Evolutionary conservation across 768 basidiomycete species (phyloP).

Genomic region (Kwoniella dendrophila): DNA sequence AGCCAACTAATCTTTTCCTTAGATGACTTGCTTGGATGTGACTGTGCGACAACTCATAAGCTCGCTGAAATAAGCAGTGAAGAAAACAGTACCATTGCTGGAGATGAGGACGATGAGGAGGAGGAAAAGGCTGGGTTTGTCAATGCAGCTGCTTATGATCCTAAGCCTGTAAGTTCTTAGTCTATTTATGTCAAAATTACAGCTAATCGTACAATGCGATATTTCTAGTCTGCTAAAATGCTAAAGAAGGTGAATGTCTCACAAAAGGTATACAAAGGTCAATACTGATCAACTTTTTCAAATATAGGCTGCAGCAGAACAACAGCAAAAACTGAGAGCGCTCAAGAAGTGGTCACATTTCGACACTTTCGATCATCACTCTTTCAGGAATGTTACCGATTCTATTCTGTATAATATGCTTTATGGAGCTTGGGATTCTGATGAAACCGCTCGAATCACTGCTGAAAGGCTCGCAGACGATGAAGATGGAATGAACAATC

Average conservation of each 20-base stretch:
- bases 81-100: conserved; percentile 44
- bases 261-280: no score
- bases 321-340: conserved; percentile 52
- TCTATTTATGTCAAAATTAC: not conserved
- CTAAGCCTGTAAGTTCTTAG: conserved; percentile 45
- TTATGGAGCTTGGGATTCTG: conserved; percentile 27
- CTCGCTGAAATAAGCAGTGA: conserved; percentile 17
- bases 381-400: conserved; percentile 37
- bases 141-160: conserved; percentile 46
- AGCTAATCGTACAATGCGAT: conserved; percentile 1
- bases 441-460: not conserved
- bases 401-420: conserved; percentile 43
- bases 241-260: conserved; percentile 35
- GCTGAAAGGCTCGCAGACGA: no score
- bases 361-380: conserved; percentile 36
- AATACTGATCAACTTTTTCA: not conserved
- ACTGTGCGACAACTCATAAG: conserved; percentile 53
- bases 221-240: conserved; percentile 41
- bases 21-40: conserved; percentile 82
- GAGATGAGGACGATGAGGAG: conserved; percentile 35
- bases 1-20: conserved; percentile 22
- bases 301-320: conserved; percentile 41
- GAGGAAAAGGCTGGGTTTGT: conserved; percentile 40
- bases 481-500: not conserved
- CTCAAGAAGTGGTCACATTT: conserved; percentile 54